A percentile compares a stretch with the other conserved stretches of the same genome.
Evolutionary conservation across 495 filamentous ascomycete genomes (phyloP).

Genomic region (Penicillium samsonianum): DNA sequence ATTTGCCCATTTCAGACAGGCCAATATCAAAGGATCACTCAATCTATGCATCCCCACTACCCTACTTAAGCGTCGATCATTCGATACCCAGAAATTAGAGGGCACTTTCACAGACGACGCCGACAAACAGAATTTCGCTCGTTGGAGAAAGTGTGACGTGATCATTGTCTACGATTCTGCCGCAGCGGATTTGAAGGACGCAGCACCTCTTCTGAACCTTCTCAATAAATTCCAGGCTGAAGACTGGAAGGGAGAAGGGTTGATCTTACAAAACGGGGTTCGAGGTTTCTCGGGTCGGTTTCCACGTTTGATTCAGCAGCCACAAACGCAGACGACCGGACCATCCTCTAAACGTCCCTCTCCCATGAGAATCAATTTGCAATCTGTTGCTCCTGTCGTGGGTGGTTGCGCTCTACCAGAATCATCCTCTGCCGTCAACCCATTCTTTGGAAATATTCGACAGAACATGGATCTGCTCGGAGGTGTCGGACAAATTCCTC

Average conservation of each 20-base stretch:
- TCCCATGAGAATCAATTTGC: slow-evolving; percentile 50
- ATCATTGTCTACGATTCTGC: slow-evolving; percentile 86
- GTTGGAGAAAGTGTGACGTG: slow-evolving; percentile 70
- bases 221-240: slow-evolving; percentile 89
- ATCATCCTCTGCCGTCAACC: slow-evolving; percentile 67
- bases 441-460: slow-evolving; percentile 94
- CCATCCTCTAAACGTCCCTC: slow-evolving; percentile 43
- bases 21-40: slow-evolving; percentile 73
- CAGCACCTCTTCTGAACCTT: slow-evolving; percentile 73
- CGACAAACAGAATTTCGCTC: slow-evolving; percentile 72
- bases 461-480: slow-evolving; percentile 96
- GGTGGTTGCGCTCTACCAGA: slow-evolving; percentile 85
- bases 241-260: slow-evolving; percentile 72
- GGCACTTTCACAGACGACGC: slow-evolving; percentile 79
- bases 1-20: slow-evolving; percentile 74
- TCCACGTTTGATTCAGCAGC: slow-evolving; percentile 44
- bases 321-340: slow-evolving; percentile 21
- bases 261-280: slow-evolving; percentile 67
- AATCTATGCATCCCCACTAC: slow-evolving; percentile 97
- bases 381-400: slow-evolving; percentile 70
- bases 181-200: slow-evolving; percentile 77
- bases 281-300: slow-evolving; percentile 51
- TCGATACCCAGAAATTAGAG: slow-evolving; percentile 85
- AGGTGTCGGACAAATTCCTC: slow-evolving; percentile 85
- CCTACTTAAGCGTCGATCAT: slow-evolving; percentile 84